Base-by-base conservation (phyloP, 2,329 filamentous ascomycete genomes). In the Dactylellina sp. region DNA sequence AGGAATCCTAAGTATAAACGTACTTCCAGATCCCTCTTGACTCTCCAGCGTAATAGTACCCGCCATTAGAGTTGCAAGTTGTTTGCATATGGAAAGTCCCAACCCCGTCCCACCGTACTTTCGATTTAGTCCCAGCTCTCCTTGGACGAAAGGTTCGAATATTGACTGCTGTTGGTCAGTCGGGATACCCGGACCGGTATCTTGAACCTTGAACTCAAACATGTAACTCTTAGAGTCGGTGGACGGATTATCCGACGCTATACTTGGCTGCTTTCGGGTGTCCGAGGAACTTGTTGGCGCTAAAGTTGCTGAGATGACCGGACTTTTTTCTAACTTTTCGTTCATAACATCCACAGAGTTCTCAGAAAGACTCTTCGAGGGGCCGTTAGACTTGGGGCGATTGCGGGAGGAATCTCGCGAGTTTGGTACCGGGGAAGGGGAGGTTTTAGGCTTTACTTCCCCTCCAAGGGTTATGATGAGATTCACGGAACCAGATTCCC, bases 131-230 rank as follows among this genome's bases (percentile, higher is more conserved):
- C 92, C 91, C 0, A 96, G 83, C 79, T 97, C 93, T 14, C 91
- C 93, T 81, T 97, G 93, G 0, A 97, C 91, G 79, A 97, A 97
- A 0, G 93, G 93, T 80, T 97, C 93, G 79, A 97, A 97, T 12
- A 97, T 92, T 76, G 89, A 89, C 62, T 91, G 84, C 77, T 93
- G 92, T 81, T 96, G 87, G 76, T 89, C 83, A 5, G 89, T 86
- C 0, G 92, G 88, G 63, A 97, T 96, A 25, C 93, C 93, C 0
- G 92, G 93, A 0, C 93, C 93, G 0, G 89, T 94, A 77, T 97
- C 93, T 79, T 92, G 86, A 0, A 97, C 92, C 79, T 96, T 91
- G 74, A 97, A 96, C 79, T 96, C 91, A 77, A 97, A 97, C 6
- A 88, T 80, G 61, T 91, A 86, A n/a, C 86, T 86, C 46, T 50